Percentiles rank a stretch among this genome's conserved stretches.
Evolutionary conservation across 768 basidiomycete genomes (phyloP).

Genomic region (Boletus edulis): DNA sequence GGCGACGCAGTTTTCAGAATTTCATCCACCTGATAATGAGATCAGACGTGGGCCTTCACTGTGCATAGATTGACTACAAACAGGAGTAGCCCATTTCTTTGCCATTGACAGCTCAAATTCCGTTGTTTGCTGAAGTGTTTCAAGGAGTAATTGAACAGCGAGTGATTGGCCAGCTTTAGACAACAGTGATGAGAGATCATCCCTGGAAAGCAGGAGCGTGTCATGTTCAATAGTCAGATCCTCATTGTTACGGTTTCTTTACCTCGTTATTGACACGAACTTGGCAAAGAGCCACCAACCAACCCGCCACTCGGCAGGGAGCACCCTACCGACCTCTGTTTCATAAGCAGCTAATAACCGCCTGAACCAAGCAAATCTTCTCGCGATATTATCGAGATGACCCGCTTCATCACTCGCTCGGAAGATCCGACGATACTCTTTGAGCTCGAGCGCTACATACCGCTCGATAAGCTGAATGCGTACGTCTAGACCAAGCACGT

Average conservation of each 20-base stretch:
- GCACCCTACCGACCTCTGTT: constrained; percentile 78
- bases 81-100: constrained; percentile 79
- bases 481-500: constrained; percentile 84
- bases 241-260: background rate
- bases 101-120: constrained; percentile 86
- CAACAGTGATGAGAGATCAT: constrained; percentile 78
- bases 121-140: constrained; percentile 78
- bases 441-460: constrained; percentile 85
- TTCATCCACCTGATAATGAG: constrained; percentile 51
- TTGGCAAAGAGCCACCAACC: constrained; percentile 77
- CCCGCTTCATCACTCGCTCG: constrained; percentile 92
- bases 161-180: constrained; percentile 74
- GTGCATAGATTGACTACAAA: constrained; percentile 32
- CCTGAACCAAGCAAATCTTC: constrained; percentile 95
- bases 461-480: constrained; percentile 80
- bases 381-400: constrained; percentile 89
- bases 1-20: constrained; percentile 56
- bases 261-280: constrained; percentile 93
- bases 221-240: background rate
- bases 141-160: constrained; percentile 76
- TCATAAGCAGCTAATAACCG: constrained; percentile 84
- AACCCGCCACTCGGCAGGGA: constrained; percentile 85
- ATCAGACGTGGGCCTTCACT: background rate
- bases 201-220: constrained; percentile 42
- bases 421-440: constrained; percentile 96